Percentiles rank a stretch among this genome's conserved stretches.
Evolutionary conservation across 2,329 filamentous ascomycete genomes (phyloP).

Genomic region (Lachnellula cervina): DNA sequence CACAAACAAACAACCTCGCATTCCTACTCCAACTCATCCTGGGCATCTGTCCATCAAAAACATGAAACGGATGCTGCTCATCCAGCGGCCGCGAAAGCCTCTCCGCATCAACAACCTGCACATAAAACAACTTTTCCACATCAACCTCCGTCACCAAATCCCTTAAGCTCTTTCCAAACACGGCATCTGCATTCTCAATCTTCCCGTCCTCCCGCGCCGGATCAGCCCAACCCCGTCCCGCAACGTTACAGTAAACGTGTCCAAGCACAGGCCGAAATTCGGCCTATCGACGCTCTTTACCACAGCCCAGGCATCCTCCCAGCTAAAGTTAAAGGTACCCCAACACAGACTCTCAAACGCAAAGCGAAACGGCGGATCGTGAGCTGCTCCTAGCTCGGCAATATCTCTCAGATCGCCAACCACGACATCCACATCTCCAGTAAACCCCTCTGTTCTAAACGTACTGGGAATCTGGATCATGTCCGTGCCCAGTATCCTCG

Average conservation of each 20-base stretch:
- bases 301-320: constrained; percentile 68
- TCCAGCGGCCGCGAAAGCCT: constrained; percentile 52
- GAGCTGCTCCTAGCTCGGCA: constrained; percentile 60
- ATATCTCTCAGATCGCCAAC: constrained; percentile 57
- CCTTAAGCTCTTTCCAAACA: constrained; percentile 38
- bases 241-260: constrained; percentile 78
- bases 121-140: constrained; percentile 54
- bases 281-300: constrained; percentile 58
- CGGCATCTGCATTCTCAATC: constrained; percentile 31
- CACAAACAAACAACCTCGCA: constrained; percentile 54
- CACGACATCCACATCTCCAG: constrained; percentile 50
- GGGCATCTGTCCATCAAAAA: constrained; percentile 50
- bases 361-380: constrained; percentile 55
- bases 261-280: constrained; percentile 74
- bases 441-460: constrained; percentile 39
- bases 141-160: constrained; percentile 23
- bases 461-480: constrained; percentile 72
- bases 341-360: constrained; percentile 71
- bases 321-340: constrained; percentile 65
- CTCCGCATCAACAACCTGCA: constrained; percentile 74
- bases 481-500: constrained; percentile 61
- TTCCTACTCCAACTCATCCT: constrained; percentile 79
- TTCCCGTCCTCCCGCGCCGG: constrained; percentile 42
- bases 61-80: constrained; percentile 53
- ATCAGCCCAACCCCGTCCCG: constrained; percentile 66